These are phyloP conservation scores for Pyrenophora seminiperda DNA, from an alignment of 2,329 filamentous ascomycete genomes.

Conservation along the genomic window DNA sequence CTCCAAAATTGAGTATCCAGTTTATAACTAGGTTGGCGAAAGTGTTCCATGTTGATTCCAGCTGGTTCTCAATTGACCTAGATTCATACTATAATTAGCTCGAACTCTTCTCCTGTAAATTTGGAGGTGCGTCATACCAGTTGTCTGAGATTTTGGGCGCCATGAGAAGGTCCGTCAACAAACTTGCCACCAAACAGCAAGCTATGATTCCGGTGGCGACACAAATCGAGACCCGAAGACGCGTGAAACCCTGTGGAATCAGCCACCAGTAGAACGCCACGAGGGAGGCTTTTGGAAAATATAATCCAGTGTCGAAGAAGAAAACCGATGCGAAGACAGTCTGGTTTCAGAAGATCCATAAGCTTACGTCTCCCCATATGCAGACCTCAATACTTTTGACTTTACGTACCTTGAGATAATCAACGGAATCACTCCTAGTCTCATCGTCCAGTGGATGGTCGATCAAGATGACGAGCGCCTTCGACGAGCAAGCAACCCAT, in stretches of 20 bases:
- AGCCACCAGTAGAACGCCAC: slow-evolving; percentile 34
- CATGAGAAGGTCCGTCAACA: slow-evolving; percentile 24
- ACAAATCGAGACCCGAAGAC: slow-evolving; percentile 26
- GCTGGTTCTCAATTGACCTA: slow-evolving; percentile 26
- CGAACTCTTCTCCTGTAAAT: neutral
- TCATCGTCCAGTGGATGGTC: slow-evolving; percentile 22
- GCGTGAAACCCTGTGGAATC: slow-evolving; percentile 25
- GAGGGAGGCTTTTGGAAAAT: slow-evolving; percentile 28
- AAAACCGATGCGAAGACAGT: slow-evolving; percentile 26
- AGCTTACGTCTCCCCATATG: neutral
- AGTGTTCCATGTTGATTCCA: slow-evolving; percentile 27
- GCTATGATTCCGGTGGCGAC: slow-evolving; percentile 11
- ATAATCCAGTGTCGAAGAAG: slow-evolving; percentile 31
- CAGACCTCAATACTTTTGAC: neutral
- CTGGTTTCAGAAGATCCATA: slow-evolving; percentile 2
- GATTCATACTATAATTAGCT: neutral
- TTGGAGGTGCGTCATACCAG: slow-evolving; percentile 13
- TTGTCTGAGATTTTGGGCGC: slow-evolving; percentile 22
- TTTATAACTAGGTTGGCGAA: slow-evolving; percentile 18
- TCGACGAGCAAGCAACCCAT: slow-evolving; percentile 24
- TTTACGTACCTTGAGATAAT: slow-evolving; percentile 19
- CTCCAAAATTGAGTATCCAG: slow-evolving; percentile 27
- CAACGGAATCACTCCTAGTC: slow-evolving; percentile 22
- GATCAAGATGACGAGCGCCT: slow-evolving; percentile 23
- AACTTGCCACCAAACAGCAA: slow-evolving; percentile 17